These are phyloP conservation scores for Talaromyces verruculosus DNA, from an alignment of 2,329 filamentous ascomycete species.

Conservation along the genomic window DNA sequence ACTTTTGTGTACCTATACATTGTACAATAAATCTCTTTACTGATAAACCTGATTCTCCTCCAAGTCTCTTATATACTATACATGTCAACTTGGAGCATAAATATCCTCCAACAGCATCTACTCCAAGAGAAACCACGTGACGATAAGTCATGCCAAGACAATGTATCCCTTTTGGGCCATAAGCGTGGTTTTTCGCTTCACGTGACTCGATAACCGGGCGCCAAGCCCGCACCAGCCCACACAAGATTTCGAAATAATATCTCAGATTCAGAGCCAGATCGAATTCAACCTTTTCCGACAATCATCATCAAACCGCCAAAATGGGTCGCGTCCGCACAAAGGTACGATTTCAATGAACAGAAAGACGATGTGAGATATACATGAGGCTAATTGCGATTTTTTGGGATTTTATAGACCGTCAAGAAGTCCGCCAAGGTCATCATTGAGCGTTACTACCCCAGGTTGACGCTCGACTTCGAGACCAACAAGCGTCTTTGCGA, in stretches of 20 bases:
- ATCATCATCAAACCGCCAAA: slow-evolving; percentile 40
- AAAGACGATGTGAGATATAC: no score
- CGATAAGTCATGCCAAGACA: background rate
- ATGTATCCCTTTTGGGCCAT: background rate
- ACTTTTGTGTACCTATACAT: slow-evolving; percentile 13
- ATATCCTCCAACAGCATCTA: background rate
- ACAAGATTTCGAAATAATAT: slow-evolving; percentile 14
- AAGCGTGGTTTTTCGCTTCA: slow-evolving; percentile 11
- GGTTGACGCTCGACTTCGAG: slow-evolving; percentile 99
- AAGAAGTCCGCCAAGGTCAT: slow-evolving; percentile 97
- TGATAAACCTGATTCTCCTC: background rate
- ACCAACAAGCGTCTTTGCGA: slow-evolving; percentile 99
- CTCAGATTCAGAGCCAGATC: background rate
- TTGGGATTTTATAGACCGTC: slow-evolving; percentile 55
- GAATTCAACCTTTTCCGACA: slow-evolving; percentile 12
- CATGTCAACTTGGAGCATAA: background rate
- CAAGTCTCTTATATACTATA: background rate
- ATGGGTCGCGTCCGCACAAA: slow-evolving; percentile 53
- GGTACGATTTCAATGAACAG: slow-evolving; percentile 28
- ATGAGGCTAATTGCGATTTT: background rate
- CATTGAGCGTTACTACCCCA: slow-evolving; percentile 98
- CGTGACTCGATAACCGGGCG: slow-evolving; percentile 23
- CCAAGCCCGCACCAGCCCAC: slow-evolving; percentile 20
- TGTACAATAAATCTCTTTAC: slow-evolving; percentile 20
- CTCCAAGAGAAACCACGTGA: background rate